Base-by-base conservation (phyloP, 163 green algal species). In the Chloromonas sp. region DNA sequence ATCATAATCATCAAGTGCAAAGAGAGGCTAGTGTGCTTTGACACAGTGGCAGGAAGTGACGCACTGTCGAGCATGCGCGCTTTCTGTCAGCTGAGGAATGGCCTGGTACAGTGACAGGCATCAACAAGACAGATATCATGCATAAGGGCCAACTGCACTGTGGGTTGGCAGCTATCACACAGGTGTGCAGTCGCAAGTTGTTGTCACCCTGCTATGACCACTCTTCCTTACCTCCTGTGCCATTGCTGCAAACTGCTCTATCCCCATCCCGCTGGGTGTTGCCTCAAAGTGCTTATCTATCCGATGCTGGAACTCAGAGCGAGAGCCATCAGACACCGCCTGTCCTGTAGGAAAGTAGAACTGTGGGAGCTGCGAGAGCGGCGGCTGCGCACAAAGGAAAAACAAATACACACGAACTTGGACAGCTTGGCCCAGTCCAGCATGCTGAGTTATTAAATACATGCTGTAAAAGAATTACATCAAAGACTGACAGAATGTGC, bases 331-430 rank as follows among this genome's bases (percentile, higher is more conserved):
- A 60, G 76, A 3, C 5, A 60, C 14, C 83, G 84, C 60, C 78
- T 79, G 78, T 78, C 78, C 70, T 90, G 85, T 77, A 0, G 94
- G 94, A 80, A 98, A 98, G 88, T 98, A 98, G 84, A 99, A 99
- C 84, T 93, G 92, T 2, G 92, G 92, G 8, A 95, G 92, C 79
- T 83, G 36, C 1, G 85, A 85, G 58, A 92, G 82, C n/a, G 89
- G 89, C 2, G 80, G 81, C 87, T 91, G 90, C 82, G n/a, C 3
- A 70, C 36, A 81, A 3, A 84, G 15, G 0, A 8, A n/a, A 76
- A 66, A 60, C 70, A 78, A 81, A 2, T 2, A 85, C 2, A 15
- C 15, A 82, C 58, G 2, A n/a, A 2, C 2, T 58, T 15, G 8
- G 71, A 79, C 1, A 57, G 58, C 81, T 79, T 11, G 74, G 15